These are phyloP conservation scores for Plenodomus lindquistii DNA, from an alignment of 2,329 filamentous ascomycete genomes.

Conservation along the genomic window DNA sequence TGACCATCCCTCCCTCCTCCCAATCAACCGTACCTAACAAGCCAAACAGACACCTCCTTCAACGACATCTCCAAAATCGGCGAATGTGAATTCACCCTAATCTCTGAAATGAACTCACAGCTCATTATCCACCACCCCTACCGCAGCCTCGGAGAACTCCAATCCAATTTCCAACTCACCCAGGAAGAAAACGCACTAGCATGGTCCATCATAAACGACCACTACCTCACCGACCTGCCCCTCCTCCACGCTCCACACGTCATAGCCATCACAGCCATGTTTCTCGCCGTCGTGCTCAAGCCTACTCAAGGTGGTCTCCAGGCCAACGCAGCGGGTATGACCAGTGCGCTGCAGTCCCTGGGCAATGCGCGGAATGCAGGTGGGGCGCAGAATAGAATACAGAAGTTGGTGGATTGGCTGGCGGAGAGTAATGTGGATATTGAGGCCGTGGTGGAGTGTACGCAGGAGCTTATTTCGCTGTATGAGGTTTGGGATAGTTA, in stretches of 20 bases:
- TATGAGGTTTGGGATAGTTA: constrained; percentile 77
- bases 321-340: constrained; percentile 47
- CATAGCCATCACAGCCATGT: constrained; percentile 82
- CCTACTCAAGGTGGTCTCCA: constrained; percentile 60
- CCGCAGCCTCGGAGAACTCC: constrained; percentile 73
- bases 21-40: constrained; percentile 7
- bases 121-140: constrained; percentile 92
- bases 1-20: background rate
- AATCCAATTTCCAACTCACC: constrained; percentile 70
- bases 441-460: constrained; percentile 82
- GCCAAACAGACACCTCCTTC: constrained; percentile 37
- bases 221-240: constrained; percentile 89
- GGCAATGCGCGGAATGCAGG: constrained; percentile 37
- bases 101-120: constrained; percentile 87
- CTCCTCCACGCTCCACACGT: constrained; percentile 84
- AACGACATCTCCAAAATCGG: constrained; percentile 80
- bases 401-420: constrained; percentile 76
- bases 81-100: constrained; percentile 91
- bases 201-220: constrained; percentile 86
- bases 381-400: constrained; percentile 58
- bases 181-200: constrained; percentile 78
- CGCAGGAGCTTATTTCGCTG: constrained; percentile 87
- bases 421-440: constrained; percentile 86
- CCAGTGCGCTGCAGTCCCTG: constrained; percentile 43
- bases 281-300: constrained; percentile 80